A percentile compares a stretch with the other conserved stretches of the same genome.
Conservation (phyloP, 1,284 basidiomycete genomes). For the Rhodotorula sp. region DNA sequence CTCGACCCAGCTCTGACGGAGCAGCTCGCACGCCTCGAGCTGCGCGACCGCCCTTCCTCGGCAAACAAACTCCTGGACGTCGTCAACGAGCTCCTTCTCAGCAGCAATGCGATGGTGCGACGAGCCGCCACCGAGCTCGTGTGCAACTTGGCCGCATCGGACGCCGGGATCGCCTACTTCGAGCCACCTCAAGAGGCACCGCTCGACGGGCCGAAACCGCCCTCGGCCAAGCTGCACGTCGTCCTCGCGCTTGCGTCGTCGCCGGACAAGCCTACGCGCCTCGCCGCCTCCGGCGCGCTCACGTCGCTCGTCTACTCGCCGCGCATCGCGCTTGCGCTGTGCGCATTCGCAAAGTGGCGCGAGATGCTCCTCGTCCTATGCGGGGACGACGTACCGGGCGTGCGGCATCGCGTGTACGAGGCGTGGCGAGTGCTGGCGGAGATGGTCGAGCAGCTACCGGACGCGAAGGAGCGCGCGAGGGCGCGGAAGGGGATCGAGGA, state of each 20-base stretch:
- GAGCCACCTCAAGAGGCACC: slow-evolving; percentile 22
- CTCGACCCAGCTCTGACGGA: slow-evolving; percentile 65
- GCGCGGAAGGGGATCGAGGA: not conserved
- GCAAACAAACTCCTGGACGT: slow-evolving; percentile 62
- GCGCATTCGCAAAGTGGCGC: slow-evolving; percentile 1
- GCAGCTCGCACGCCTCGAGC: slow-evolving; percentile 59
- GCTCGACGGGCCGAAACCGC: not conserved
- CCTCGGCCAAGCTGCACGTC: slow-evolving; percentile 62
- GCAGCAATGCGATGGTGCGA: slow-evolving; percentile 77
- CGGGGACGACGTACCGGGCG: slow-evolving; percentile 15
- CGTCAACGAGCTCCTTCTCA: slow-evolving; percentile 74
- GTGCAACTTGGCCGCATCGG: slow-evolving; percentile 83
- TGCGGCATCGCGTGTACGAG: slow-evolving; percentile 22
- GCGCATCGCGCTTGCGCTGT: slow-evolving; percentile 54
- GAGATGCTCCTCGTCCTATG: slow-evolving; percentile 4
- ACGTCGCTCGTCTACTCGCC: slow-evolving; percentile 70
- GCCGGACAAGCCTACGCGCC: slow-evolving; percentile 74
- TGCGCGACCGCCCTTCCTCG: slow-evolving; percentile 5
- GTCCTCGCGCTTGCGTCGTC: slow-evolving; percentile 81
- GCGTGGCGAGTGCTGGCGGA: slow-evolving; percentile 16
- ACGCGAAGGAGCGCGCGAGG: not conserved
- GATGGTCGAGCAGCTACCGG: not conserved
- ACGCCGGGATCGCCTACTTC: slow-evolving; percentile 71
- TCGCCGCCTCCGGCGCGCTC: slow-evolving; percentile 81
- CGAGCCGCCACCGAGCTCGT: slow-evolving; percentile 88